Evolutionary conservation across 1,284 basidiomycete genomes (phyloP).

Genomic region (Irpex sp.): DNA sequence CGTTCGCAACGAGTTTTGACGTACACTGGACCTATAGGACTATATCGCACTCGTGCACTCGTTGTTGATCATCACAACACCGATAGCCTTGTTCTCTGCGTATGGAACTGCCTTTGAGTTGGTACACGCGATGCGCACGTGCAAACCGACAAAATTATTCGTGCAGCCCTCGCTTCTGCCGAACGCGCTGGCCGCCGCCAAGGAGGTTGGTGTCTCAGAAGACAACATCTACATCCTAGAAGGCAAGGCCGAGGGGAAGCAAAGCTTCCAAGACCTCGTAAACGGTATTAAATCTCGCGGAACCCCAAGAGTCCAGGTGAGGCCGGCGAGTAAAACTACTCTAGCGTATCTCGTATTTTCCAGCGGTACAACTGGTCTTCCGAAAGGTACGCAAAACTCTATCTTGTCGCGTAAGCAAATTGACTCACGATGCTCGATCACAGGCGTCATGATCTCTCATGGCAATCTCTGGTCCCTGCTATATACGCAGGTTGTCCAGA

Average conservation of each 20-base stretch:
- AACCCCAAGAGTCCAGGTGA: slow-evolving; percentile 38
- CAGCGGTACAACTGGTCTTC: slow-evolving; percentile 73
- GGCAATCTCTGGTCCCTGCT: slow-evolving; percentile 58
- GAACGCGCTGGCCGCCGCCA: slow-evolving; percentile 45
- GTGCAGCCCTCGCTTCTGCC: slow-evolving; percentile 52
- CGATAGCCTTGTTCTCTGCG: slow-evolving; percentile 60
- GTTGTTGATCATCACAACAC: slow-evolving; percentile 51
- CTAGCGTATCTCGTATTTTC: slow-evolving; percentile 74
- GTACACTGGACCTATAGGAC: slow-evolving; percentile 39
- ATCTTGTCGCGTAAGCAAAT: background rate
- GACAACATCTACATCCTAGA: slow-evolving; percentile 54
- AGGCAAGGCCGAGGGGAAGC: slow-evolving; percentile 36
- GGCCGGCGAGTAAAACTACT: slow-evolving; percentile 49
- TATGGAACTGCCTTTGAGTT: slow-evolving; percentile 68
- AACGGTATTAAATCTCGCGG: slow-evolving; percentile 33
- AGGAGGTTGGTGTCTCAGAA: slow-evolving; percentile 44
- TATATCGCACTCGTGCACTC: slow-evolving; percentile 57
- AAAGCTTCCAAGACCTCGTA: slow-evolving; percentile 45
- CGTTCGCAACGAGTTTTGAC: background rate
- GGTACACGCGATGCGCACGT: slow-evolving; percentile 49
- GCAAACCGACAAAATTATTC: slow-evolving; percentile 57
- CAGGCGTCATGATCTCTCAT: slow-evolving; percentile 76
- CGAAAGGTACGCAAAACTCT: slow-evolving; percentile 52
- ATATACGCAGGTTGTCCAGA: slow-evolving; percentile 32
- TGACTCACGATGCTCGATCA: background rate